A percentile compares a stretch with the other conserved stretches of the same genome.
These are phyloP conservation scores for Xylaria arbuscula DNA, from an alignment of 2,329 filamentous ascomycete species.

Conservation along the genomic window DNA sequence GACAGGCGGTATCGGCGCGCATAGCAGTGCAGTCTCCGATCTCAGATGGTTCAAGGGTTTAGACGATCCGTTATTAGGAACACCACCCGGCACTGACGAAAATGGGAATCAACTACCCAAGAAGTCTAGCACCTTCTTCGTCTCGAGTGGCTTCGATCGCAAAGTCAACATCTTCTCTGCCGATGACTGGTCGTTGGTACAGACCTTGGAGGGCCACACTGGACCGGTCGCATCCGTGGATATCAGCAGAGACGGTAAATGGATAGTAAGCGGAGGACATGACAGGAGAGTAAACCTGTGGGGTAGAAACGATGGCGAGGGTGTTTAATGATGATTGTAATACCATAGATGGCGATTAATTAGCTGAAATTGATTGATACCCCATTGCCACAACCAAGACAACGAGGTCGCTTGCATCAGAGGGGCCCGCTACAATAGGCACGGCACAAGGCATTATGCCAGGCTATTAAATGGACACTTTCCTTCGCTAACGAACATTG, in stretches of 20 bases:
- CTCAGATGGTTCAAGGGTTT: slow-evolving; percentile 92
- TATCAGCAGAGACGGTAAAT: slow-evolving; percentile 84
- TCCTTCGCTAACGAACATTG: not conserved
- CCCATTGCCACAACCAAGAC: slow-evolving; percentile 31
- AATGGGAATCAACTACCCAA: slow-evolving; percentile 77
- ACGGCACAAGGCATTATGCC: not conserved
- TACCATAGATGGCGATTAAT: slow-evolving; percentile 10
- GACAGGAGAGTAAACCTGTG: slow-evolving; percentile 97
- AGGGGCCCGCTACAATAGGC: not conserved
- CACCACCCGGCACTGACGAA: slow-evolving; percentile 69
- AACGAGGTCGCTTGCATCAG: not conserved
- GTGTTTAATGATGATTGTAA: slow-evolving; percentile 52
- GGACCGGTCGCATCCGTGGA: slow-evolving; percentile 93
- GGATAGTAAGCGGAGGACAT: slow-evolving; percentile 94
- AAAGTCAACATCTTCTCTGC: slow-evolving; percentile 96
- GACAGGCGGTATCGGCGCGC: slow-evolving; percentile 87
- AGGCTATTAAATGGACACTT: not conserved
- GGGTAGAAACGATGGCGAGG: slow-evolving; percentile 82
- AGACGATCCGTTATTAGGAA: slow-evolving; percentile 76
- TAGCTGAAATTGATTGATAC: slow-evolving; percentile 42
- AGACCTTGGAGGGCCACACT: slow-evolving; percentile 88
- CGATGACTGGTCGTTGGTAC: slow-evolving; percentile 93
- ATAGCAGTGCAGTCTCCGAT: slow-evolving; percentile 91
- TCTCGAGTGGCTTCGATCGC: slow-evolving; percentile 91
- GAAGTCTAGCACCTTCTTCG: slow-evolving; percentile 90